Percentiles rank a stretch among this genome's conserved stretches.
phyloP scores from a whole-genome alignment of 1,284 basidiomycete genomes.

The Tausonia pullulans region DNA sequence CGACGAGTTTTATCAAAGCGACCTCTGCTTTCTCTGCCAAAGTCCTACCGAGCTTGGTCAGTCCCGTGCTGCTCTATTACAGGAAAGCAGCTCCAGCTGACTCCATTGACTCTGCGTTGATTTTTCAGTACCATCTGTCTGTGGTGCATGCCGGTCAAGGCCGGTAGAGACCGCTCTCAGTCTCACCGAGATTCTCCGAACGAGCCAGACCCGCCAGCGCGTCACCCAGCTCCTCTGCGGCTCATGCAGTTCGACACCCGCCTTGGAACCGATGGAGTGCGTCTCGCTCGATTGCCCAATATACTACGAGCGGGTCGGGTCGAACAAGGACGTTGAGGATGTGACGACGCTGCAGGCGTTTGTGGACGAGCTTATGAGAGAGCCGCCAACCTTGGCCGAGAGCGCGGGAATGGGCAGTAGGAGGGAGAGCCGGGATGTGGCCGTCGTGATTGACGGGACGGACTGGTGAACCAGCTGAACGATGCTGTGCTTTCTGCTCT shows the following conservation, averaged over 20 bases:
- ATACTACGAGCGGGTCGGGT: constrained; percentile 51
- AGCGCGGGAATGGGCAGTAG: too few relatives aligned
- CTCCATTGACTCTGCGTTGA: constrained; percentile 1
- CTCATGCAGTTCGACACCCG: constrained; percentile 50
- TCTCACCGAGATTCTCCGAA: constrained; percentile 47
- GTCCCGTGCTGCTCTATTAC: constrained; percentile 43
- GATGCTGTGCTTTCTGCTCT: too few relatives aligned
- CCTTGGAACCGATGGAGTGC: constrained; percentile 55
- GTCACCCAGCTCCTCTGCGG: constrained; percentile 58
- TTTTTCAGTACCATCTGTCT: constrained; percentile 36
- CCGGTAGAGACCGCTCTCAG: constrained; percentile 50
- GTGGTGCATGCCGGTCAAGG: constrained; percentile 48
- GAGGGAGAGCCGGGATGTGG: too few relatives aligned
- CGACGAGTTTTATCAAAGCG: constrained; percentile 7
- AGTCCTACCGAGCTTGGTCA: constrained; percentile 13
- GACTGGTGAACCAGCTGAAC: too few relatives aligned
- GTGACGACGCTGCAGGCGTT: too few relatives aligned
- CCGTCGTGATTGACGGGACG: too few relatives aligned
- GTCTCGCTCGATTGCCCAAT: constrained; percentile 75
- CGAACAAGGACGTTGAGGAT: too few relatives aligned
- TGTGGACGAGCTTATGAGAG: too few relatives aligned
- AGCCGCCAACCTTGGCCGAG: too few relatives aligned
- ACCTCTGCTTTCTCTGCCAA: constrained; percentile 7
- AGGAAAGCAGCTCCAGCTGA: constrained; percentile 7
- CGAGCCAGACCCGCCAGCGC: constrained; percentile 47